phyloP scores from a whole-genome alignment of 75 land plant genomes.

The Larix kaempferi region DNA sequence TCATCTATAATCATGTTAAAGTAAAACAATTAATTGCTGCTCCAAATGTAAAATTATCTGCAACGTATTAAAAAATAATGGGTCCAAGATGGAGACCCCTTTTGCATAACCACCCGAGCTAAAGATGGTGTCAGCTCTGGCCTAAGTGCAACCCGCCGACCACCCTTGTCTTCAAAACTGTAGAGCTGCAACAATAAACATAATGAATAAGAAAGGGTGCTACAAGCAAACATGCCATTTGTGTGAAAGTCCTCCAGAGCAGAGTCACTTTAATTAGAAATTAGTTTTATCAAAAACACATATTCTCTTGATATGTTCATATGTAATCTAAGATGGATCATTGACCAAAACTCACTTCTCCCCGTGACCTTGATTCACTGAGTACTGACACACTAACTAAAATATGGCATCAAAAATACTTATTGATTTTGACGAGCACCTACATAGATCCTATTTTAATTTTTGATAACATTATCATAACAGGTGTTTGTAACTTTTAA shows the following conservation, averaged over 20 bases:
- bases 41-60: background rate
- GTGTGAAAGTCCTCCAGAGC: background rate
- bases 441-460: background rate
- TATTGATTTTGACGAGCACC: background rate
- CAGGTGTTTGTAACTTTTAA: background rate
- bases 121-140: slow-evolving; percentile 98
- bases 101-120: slow-evolving; percentile 91
- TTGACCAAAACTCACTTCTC: background rate
- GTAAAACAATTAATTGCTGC: background rate
- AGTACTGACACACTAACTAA: background rate
- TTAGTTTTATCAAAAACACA: background rate
- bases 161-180: slow-evolving; percentile 94
- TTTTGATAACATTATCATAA: background rate
- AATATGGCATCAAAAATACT: background rate
- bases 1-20: background rate
- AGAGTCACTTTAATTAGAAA: background rate
- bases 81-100: slow-evolving; percentile 51
- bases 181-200: slow-evolving; percentile 56
- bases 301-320: background rate
- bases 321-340: background rate
- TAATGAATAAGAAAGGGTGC: background rate
- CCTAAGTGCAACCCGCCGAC: slow-evolving; percentile 92
- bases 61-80: background rate
- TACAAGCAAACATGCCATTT: background rate
- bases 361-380: background rate